Percentiles rank a stretch among this genome's conserved stretches.
These are phyloP conservation scores for Malus hybrid DNA, from an alignment of 331 rosid species.

Conservation along the genomic window DNA sequence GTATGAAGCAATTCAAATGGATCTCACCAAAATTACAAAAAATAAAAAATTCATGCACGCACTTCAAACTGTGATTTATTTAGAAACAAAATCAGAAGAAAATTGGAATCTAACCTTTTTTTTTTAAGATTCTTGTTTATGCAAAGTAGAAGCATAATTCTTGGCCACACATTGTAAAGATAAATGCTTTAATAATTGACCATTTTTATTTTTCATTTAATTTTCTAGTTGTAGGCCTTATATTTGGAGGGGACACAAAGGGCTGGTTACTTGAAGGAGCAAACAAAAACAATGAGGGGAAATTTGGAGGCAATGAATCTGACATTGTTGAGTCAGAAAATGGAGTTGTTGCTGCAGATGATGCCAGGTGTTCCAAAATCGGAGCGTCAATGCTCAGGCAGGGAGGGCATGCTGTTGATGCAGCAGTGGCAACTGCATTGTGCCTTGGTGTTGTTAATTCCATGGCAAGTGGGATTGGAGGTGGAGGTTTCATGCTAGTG, in stretches of 20 bases:
- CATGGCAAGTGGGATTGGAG: slow-evolving; percentile 85
- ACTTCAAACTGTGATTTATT: too few species aligned
- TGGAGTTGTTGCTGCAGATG: slow-evolving; percentile 91
- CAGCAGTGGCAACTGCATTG: slow-evolving; percentile 80
- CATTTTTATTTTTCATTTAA: background rate
- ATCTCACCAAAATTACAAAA: background rate
- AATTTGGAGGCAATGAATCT: background rate
- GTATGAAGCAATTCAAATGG: background rate
- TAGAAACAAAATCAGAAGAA: background rate
- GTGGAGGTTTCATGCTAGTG: slow-evolving; percentile 81
- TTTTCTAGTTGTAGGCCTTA: slow-evolving; percentile 41
- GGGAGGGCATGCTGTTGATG: slow-evolving; percentile 97
- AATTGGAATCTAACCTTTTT: background rate
- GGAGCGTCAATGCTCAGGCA: slow-evolving; percentile 70
- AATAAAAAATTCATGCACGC: too few species aligned
- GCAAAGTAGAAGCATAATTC: background rate
- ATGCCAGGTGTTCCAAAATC: slow-evolving; percentile 73
- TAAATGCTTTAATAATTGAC: background rate
- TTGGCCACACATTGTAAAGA: background rate
- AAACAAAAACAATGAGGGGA: slow-evolving; percentile 11
- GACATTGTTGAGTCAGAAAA: slow-evolving; percentile 48
- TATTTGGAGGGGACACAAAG: slow-evolving; percentile 21
- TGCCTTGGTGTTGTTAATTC: slow-evolving; percentile 76
- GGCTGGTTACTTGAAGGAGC: slow-evolving; percentile 17
- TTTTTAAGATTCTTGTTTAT: background rate